phyloP scores from a whole-genome alignment of 108 stramenopile genomes.

The Cyclotella kingstonii region DNA sequence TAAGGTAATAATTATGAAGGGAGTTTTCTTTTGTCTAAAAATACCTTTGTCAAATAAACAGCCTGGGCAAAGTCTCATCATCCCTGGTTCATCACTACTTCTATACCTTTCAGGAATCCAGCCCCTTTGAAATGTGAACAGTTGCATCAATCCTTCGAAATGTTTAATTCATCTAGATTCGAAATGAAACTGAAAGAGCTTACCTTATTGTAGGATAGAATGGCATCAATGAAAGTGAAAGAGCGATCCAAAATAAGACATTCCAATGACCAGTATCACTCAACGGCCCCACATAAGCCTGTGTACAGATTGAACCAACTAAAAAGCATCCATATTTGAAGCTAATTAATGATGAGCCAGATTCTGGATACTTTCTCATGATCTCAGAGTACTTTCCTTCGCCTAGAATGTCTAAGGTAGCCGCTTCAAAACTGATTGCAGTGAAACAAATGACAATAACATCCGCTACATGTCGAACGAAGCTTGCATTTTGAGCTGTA shows the following conservation, averaged over 20 bases:
- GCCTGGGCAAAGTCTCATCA: slow-evolving; percentile 29
- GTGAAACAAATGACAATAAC: slow-evolving; percentile 33
- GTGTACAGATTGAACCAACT: slow-evolving; percentile 20
- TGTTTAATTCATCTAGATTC: not conserved
- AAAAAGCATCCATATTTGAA: slow-evolving; percentile 23
- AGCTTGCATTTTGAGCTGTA: slow-evolving; percentile 4
- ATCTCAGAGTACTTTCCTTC: slow-evolving; percentile 38
- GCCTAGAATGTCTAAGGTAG: slow-evolving; percentile 34
- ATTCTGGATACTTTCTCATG: slow-evolving; percentile 25
- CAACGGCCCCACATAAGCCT: slow-evolving; percentile 35
- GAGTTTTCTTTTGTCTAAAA: slow-evolving; percentile 35
- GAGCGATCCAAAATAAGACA: slow-evolving; percentile 42
- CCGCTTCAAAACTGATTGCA: slow-evolving; percentile 22
- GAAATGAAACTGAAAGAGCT: not conserved
- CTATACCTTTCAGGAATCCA: slow-evolving; percentile 50
- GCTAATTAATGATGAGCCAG: slow-evolving; percentile 30
- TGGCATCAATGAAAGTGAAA: too few species aligned
- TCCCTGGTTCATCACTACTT: slow-evolving; percentile 23
- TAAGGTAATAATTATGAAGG: slow-evolving; percentile 43
- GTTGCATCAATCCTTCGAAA: not conserved
- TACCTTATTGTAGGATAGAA: slow-evolving; percentile 36
- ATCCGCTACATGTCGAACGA: slow-evolving; percentile 28
- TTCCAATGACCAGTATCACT: slow-evolving; percentile 28
- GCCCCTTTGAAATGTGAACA: slow-evolving; percentile 2
- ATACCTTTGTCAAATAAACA: slow-evolving; percentile 39